Evolutionary conservation across 345 rosid species (phyloP).

Genomic region (Aethionema arabicum): DNA sequence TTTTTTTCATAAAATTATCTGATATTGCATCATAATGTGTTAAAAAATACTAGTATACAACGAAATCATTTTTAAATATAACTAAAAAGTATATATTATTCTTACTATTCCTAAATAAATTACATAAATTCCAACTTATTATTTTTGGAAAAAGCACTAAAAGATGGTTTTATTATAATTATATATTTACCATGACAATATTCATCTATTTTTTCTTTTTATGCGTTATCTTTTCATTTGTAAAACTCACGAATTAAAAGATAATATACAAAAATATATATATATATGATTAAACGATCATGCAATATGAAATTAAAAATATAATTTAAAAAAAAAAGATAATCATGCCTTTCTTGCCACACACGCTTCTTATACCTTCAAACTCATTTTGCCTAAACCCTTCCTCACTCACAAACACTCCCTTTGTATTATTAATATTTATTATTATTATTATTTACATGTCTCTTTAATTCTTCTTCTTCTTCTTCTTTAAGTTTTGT

Average conservation of each 20-base stretch:
- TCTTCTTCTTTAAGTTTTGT: slow-evolving; percentile 15
- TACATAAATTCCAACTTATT: too few species aligned
- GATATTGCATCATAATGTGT: too few species aligned
- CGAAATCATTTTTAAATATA: too few species aligned
- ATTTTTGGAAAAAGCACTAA: too few species aligned
- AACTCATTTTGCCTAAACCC: slow-evolving; percentile 41
- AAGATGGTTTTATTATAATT: too few species aligned
- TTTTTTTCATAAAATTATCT: too few species aligned
- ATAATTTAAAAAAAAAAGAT: slow-evolving; percentile 25
- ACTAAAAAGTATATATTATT: too few species aligned
- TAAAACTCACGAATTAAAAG: neutral
- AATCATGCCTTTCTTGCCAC: slow-evolving; percentile 43
- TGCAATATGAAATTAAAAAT: slow-evolving; percentile 32
- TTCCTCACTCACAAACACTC: slow-evolving; percentile 36
- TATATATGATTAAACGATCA: slow-evolving; percentile 25
- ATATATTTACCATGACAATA: too few species aligned
- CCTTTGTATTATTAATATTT: slow-evolving; percentile 25
- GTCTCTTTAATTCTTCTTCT: neutral
- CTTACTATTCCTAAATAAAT: too few species aligned
- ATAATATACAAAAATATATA: slow-evolving; percentile 19
- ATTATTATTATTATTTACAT: neutral
- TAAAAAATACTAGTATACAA: too few species aligned
- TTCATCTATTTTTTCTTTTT: too few species aligned
- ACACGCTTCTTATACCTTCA: slow-evolving; percentile 40
- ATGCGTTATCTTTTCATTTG: too few species aligned